A percentile compares a stretch with the other conserved stretches of the same genome.
Evolutionary conservation across 768 basidiomycete species (phyloP).

Genomic region (Tricholoma furcatifolium): DNA sequence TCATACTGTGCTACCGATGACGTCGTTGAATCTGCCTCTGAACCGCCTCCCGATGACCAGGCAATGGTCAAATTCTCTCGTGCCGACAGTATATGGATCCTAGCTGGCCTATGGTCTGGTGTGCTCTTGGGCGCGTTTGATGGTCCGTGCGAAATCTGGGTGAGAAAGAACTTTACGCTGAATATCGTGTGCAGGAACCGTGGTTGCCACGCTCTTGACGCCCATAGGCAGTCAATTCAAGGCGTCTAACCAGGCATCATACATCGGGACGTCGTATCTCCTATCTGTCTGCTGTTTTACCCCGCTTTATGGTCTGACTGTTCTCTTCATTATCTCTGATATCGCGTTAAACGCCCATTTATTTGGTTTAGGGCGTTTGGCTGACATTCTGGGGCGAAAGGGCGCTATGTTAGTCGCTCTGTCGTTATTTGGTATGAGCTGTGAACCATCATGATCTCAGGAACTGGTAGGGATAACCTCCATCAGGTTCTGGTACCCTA

Average conservation of each 20-base stretch:
- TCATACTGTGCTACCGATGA: slow-evolving; percentile 48
- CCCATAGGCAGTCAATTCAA: slow-evolving; percentile 86
- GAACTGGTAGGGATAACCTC: slow-evolving; percentile 8
- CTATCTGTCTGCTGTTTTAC: slow-evolving; percentile 90
- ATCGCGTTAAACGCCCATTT: slow-evolving; percentile 15
- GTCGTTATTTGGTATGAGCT: slow-evolving; percentile 69
- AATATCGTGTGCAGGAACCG: slow-evolving; percentile 53
- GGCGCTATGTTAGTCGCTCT: slow-evolving; percentile 85
- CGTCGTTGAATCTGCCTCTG: slow-evolving; percentile 28
- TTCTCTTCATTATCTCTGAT: slow-evolving; percentile 6
- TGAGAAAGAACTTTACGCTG: slow-evolving; percentile 2
- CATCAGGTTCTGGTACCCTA: slow-evolving; percentile 74
- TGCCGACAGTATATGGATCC: slow-evolving; percentile 64
- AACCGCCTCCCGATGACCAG: slow-evolving; percentile 28
- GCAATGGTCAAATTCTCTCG: slow-evolving; percentile 47
- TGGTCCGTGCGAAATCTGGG: slow-evolving; percentile 43
- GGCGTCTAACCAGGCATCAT: slow-evolving; percentile 77
- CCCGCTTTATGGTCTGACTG: slow-evolving; percentile 71
- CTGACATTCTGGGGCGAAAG: slow-evolving; percentile 84
- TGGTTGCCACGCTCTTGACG: slow-evolving; percentile 82
- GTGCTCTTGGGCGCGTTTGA: slow-evolving; percentile 86
- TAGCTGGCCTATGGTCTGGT: slow-evolving; percentile 78
- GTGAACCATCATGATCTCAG: slow-evolving; percentile 6
- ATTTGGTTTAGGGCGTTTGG: slow-evolving; percentile 61
- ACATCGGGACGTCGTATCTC: slow-evolving; percentile 87